Evolutionary conservation across 2,329 filamentous ascomycete species (phyloP).

Genomic region (Penicillium occitanis): DNA sequence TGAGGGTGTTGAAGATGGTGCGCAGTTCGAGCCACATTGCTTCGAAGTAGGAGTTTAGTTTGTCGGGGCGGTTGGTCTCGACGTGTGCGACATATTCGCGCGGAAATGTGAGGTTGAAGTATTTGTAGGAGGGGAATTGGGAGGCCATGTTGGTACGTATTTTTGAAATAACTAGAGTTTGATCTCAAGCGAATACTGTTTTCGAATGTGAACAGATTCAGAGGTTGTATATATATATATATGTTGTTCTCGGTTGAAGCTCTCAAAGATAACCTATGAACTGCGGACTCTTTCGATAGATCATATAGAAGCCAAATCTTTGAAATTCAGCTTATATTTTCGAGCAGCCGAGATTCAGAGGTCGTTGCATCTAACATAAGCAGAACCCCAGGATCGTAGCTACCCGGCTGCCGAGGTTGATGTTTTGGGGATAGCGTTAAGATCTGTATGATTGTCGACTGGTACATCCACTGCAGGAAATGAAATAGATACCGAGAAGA

Average conservation of each 20-base stretch:
- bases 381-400: background rate
- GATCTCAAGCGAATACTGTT: no score
- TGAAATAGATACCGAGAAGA: background rate
- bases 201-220: no score
- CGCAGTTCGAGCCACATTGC: constrained; percentile 84
- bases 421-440: background rate
- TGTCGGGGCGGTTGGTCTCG: constrained; percentile 82
- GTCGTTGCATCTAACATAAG: background rate
- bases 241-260: background rate
- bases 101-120: constrained; percentile 75
- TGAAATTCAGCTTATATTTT: background rate
- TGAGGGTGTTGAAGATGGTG: constrained; percentile 69
- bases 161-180: background rate
- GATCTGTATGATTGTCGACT: background rate
- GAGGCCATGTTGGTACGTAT: constrained; percentile 4
- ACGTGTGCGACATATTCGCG: constrained; percentile 77
- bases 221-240: background rate
- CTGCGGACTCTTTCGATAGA: background rate
- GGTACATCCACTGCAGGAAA: background rate
- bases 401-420: constrained; percentile 15
- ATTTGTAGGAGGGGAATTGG: constrained; percentile 36
- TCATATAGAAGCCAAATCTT: background rate
- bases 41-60: constrained; percentile 84
- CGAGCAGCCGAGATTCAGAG: background rate
- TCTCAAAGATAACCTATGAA: background rate